Conservation (phyloP, 257 asterid species). For the Solanum etuberosum region DNA sequence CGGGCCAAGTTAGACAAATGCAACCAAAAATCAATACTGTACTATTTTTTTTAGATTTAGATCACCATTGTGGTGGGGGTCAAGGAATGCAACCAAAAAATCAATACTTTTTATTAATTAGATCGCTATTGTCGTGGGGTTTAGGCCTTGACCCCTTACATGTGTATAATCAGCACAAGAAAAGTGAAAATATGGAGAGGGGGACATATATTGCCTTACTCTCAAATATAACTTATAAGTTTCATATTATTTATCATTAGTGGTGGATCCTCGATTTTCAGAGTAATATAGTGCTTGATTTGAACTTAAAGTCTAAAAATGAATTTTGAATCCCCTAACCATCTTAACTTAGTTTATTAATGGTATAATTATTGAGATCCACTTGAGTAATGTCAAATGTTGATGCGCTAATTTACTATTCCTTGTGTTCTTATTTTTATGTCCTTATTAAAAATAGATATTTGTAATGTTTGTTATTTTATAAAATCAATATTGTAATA, state of each 20-base stretch:
- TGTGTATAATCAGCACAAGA: background rate
- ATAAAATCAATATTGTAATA: too few species aligned
- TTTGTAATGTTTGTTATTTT: too few species aligned
- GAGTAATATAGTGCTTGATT: too few species aligned
- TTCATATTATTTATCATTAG: too few species aligned
- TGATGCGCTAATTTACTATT: background rate
- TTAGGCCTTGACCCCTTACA: background rate
- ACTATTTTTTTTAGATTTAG: background rate
- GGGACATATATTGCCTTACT: background rate
- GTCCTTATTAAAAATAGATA: background rate
- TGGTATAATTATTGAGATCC: background rate
- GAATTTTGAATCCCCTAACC: background rate
- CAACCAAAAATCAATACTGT: background rate
- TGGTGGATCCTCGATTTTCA: background rate
- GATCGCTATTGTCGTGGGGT: background rate
- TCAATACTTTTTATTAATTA: background rate
- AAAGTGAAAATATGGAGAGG: background rate
- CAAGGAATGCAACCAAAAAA: background rate
- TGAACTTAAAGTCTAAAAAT: too few species aligned
- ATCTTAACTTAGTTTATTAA: background rate
- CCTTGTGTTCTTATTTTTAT: too few species aligned
- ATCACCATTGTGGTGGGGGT: background rate
- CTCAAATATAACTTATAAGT: background rate
- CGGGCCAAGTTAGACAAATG: background rate
- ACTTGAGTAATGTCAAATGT: background rate